A percentile compares a stretch with the other conserved stretches of the same genome.
These are phyloP conservation scores for Diplodia scrobiculata DNA, from an alignment of 2,329 filamentous ascomycete genomes.

Conservation along the genomic window DNA sequence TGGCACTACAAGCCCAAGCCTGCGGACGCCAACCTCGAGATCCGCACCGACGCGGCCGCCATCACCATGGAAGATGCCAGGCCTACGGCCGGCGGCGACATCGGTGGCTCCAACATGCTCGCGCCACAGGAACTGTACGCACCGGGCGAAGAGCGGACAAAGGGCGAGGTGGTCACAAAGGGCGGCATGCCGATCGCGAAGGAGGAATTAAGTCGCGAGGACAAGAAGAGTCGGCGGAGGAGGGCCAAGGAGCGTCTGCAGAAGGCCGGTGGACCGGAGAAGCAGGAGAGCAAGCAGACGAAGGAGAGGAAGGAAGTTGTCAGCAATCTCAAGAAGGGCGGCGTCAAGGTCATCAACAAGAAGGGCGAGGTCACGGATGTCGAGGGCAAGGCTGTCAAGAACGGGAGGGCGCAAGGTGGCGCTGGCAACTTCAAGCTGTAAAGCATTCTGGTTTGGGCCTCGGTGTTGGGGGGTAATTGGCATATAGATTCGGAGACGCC, in stretches of 20 bases:
- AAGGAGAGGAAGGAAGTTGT: constrained; percentile 61
- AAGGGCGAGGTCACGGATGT: constrained; percentile 84
- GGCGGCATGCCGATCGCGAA: constrained; percentile 74
- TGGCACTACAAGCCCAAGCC: constrained; percentile 96
- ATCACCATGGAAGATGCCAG: constrained; percentile 94
- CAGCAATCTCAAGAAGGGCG: constrained; percentile 75
- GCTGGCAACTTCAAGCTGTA: constrained; percentile 42
- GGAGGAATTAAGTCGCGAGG: constrained; percentile 85
- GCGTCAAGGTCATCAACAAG: constrained; percentile 88
- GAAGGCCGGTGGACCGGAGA: constrained; percentile 59
- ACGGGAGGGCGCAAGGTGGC: constrained; percentile 35
- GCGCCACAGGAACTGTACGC: constrained; percentile 94
- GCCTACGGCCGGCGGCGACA: constrained; percentile 75
- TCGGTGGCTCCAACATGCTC: constrained; percentile 69
- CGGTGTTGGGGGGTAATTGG: neutral
- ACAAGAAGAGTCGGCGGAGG: constrained; percentile 73
- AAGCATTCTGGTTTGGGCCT: neutral
- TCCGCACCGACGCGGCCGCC: constrained; percentile 87
- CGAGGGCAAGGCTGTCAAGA: constrained; percentile 71
- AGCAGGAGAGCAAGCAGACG: constrained; percentile 60
- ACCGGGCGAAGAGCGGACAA: constrained; percentile 67
- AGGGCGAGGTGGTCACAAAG: constrained; percentile 75
- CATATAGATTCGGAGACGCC: neutral
- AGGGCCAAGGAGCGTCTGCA: constrained; percentile 82
- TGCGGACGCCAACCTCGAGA: constrained; percentile 75